Conservation (phyloP, 2,329 filamentous ascomycete species). For the Colletotrichum siamense region DNA sequence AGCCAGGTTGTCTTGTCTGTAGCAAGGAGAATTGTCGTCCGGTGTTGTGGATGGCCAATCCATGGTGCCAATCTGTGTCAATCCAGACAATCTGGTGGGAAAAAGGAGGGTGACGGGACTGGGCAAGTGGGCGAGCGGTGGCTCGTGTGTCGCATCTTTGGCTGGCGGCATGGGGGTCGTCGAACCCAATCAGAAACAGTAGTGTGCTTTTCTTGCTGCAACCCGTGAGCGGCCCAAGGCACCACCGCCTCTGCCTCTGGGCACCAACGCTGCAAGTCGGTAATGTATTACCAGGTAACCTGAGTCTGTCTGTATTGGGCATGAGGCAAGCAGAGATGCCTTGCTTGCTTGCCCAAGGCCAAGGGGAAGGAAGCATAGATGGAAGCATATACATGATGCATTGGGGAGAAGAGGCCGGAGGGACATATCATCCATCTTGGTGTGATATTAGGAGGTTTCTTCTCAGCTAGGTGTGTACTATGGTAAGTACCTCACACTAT, state of each 20-base stretch:
- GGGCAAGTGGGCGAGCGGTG: background rate
- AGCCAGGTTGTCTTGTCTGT: conserved; percentile 5
- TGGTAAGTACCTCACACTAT: background rate
- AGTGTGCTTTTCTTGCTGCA: conserved; percentile 18
- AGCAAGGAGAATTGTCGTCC: conserved; percentile 17
- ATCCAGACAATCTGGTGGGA: conserved; percentile 11
- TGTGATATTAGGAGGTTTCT: background rate
- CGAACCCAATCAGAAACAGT: conserved; percentile 25
- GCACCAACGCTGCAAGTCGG: background rate
- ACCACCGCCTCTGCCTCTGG: background rate
- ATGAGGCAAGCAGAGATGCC: background rate
- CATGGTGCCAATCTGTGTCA: conserved; percentile 16
- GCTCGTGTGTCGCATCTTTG: conserved; percentile 17
- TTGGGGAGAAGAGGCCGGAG: too few species aligned
- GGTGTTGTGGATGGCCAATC: conserved; percentile 12
- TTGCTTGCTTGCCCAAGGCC: background rate
- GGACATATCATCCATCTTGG: background rate
- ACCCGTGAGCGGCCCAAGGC: background rate
- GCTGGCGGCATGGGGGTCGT: background rate
- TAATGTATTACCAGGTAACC: background rate
- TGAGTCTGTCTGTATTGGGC: background rate
- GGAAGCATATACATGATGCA: background rate
- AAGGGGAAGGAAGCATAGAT: background rate
- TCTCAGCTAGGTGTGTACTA: too few species aligned
- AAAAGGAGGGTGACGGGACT: conserved; percentile 7